Evolutionary conservation across 345 rosid species (phyloP), one percentile per base, ranked within the genome.

Genomic region (Lepidium didymum): DNA sequence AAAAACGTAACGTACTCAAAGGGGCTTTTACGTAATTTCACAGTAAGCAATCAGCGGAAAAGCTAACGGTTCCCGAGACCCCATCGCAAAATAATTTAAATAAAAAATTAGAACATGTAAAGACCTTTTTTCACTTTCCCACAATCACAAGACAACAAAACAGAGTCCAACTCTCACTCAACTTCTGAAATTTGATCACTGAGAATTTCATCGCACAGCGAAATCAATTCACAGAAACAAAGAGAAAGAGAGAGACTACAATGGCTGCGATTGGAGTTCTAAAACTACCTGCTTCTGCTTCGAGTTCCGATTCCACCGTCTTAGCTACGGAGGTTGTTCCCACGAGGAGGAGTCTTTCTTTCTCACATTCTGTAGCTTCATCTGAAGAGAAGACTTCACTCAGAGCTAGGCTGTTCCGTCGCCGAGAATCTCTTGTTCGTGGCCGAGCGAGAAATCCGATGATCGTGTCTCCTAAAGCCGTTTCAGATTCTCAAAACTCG

Each of bases 401-500:
- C 13, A 54, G 45, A 37, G 34, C 77, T 2, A 16, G 12, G 40
- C 57, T 74, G 3, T 54, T 72, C 0, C 33, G 59, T 36, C 57
- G 45, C 10, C 59, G 60, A 1, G 41, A 45, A 21, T 18, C 67
- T 10, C 49, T 13, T 10, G 5, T 5, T 40, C 51, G 74, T 19
- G 62, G 68, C 63, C 25, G 68, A 41, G 53, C 44, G 45, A 76
- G 84, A 56, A 67, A 71, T 40, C 81, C 89, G 62, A 38, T 37
- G 69, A 49, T 84, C 43, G 87, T 86, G 10, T 84, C 92, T 50
- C 98, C 98, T 10, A 83, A 80, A 37, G 98, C 98, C 0, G 98
- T 92, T 40, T 89, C 98, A 0, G 98, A 92, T 80, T 90, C 98
- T 33, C 82, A 66, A 55, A 90, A 83, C 70, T 86, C 98, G 4